phyloP scores from a whole-genome alignment of 176 grass and related monocot species.

The Aegilops speltoides region DNA sequence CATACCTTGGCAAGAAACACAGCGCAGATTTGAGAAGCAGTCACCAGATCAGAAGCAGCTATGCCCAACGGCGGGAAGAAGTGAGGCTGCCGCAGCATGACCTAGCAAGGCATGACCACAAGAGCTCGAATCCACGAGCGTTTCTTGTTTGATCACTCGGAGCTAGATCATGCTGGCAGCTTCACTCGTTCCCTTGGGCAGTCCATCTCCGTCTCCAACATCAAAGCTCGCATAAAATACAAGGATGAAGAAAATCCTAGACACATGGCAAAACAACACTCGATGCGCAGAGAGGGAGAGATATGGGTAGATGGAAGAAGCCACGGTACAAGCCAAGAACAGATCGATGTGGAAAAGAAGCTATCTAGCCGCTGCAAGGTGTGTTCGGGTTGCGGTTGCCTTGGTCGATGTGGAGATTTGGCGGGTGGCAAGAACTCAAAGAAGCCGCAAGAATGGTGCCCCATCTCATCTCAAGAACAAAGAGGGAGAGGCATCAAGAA shows the following conservation, averaged over 20 bases:
- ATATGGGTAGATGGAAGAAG: neutral
- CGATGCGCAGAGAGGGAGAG: neutral
- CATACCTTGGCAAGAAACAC: neutral
- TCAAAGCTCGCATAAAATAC: conserved; percentile 51
- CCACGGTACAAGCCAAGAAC: neutral
- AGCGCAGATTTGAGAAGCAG: neutral
- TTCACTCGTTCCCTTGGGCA: conserved; percentile 96
- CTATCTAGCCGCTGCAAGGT: too few relatives aligned
- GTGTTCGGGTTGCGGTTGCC: too few relatives aligned
- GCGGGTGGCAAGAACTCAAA: neutral
- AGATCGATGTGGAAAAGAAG: neutral
- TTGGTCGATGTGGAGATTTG: neutral
- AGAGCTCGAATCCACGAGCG: neutral
- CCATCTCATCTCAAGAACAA: neutral
- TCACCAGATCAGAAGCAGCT: neutral
- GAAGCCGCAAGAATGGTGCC: neutral
- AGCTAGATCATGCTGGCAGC: conserved; percentile 99
- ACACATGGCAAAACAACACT: neutral
- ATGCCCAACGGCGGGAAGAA: conserved; percentile 73
- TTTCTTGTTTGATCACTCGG: conserved; percentile 37
- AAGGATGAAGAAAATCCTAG: conserved; percentile 5
- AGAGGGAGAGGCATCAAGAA: neutral
- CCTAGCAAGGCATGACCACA: conserved; percentile 75
- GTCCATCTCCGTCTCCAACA: conserved; percentile 21
- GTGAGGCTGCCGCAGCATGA: conserved; percentile 99